Evolutionary conservation across 352 stramenopile species (phyloP).

Genomic region (Blastocystis sp.): DNA sequence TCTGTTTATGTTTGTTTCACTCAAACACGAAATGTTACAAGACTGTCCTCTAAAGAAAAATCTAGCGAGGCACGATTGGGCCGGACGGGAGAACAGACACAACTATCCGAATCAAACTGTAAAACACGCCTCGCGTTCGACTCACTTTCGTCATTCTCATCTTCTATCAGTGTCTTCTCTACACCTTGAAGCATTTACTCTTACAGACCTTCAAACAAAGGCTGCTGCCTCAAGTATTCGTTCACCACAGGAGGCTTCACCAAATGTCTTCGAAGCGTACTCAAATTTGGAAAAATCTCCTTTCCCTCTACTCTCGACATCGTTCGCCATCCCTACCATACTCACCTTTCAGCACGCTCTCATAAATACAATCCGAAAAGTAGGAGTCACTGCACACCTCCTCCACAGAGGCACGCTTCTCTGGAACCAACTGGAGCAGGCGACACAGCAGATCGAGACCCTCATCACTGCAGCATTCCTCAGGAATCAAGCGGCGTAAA

Average conservation of each 20-base stretch:
- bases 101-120: not conserved
- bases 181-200: not conserved
- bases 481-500: not conserved
- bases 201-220: not conserved
- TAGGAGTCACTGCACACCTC: not conserved
- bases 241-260: not conserved
- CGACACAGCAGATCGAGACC: not conserved
- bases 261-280: not conserved
- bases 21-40: not conserved
- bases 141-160: not conserved
- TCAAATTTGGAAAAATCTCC: not conserved
- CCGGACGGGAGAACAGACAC: not conserved
- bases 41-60: not conserved
- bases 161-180: constrained; percentile 1
- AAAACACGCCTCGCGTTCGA: not conserved
- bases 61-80: not conserved
- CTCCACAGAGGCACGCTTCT: not conserved
- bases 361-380: not conserved
- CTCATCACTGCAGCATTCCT: not conserved
- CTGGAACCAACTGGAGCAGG: not conserved
- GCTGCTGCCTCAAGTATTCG: not conserved
- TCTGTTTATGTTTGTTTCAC: not conserved
- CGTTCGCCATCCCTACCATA: not conserved
- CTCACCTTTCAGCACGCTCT: not conserved
- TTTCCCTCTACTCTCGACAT: not conserved